These are phyloP conservation scores for Crithidia fasciculata DNA, from an alignment of 208 protist genomes.

Conservation along the genomic window DNA sequence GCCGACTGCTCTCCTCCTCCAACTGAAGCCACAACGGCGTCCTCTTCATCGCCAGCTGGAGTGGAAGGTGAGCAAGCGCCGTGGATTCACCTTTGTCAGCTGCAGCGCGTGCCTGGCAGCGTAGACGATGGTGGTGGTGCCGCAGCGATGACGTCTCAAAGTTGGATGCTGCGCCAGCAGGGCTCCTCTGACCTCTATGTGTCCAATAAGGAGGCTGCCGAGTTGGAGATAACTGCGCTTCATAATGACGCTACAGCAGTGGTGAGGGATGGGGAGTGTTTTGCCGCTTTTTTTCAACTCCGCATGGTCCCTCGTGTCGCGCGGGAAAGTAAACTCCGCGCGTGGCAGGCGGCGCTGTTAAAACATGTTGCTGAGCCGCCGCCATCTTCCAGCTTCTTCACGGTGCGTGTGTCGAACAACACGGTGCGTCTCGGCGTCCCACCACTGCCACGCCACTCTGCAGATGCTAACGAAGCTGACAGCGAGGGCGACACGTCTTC, in stretches of 20 bases:
- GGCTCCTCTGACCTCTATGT: conserved; percentile 5
- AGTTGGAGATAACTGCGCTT: not conserved
- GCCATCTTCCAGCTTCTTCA: conserved; percentile 12
- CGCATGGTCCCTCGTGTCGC: conserved; percentile 17
- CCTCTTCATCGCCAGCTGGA: not conserved
- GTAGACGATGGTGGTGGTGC: not conserved
- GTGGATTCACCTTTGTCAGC: conserved; percentile 26
- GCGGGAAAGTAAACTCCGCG: not conserved
- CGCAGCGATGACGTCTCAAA: not conserved
- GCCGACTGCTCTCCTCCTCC: conserved; percentile 15
- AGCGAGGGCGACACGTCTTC: not conserved
- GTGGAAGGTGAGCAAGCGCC: conserved; percentile 1
- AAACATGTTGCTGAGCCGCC: not conserved
- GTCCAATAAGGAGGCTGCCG: conserved; percentile 9
- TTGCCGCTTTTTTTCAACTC: conserved; percentile 31
- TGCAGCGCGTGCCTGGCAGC: conserved; percentile 28
- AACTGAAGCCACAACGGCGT: not conserved
- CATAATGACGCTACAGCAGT: not conserved
- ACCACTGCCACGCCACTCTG: not conserved
- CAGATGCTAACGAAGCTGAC: not conserved
- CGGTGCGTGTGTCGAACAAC: conserved; percentile 11
- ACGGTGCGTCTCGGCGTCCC: conserved; percentile 27
- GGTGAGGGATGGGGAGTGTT: conserved; percentile 19
- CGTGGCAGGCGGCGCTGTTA: not conserved
- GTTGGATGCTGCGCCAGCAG: conserved; percentile 30